Evolutionary conservation across 345 rosid species (phyloP).

Genomic region (Atalantia buxifolia): DNA sequence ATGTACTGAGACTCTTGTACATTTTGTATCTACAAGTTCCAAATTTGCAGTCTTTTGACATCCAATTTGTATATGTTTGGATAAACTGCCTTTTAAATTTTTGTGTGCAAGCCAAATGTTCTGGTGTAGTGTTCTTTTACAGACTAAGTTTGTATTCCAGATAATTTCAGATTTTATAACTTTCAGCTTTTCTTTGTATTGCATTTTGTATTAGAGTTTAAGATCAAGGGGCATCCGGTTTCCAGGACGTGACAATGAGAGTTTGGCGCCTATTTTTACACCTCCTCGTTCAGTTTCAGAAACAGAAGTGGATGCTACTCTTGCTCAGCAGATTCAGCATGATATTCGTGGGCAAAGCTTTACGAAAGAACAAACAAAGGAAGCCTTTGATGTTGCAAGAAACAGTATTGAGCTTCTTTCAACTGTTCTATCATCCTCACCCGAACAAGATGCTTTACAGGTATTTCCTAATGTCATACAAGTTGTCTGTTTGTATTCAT

Average conservation of each 20-base stretch:
- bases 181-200: slow-evolving; percentile 16
- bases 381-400: slow-evolving; percentile 90
- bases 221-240: slow-evolving; percentile 89
- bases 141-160: not conserved
- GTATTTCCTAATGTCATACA: slow-evolving; percentile 34
- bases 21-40: not conserved
- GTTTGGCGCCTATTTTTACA: slow-evolving; percentile 91
- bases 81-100: not conserved
- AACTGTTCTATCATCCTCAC: slow-evolving; percentile 77
- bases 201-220: slow-evolving; percentile 47
- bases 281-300: slow-evolving; percentile 77
- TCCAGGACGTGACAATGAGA: slow-evolving; percentile 96
- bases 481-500: not conserved
- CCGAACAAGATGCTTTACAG: slow-evolving; percentile 72
- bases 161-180: not conserved
- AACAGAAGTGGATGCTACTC: slow-evolving; percentile 46
- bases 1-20: not conserved
- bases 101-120: not conserved
- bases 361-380: slow-evolving; percentile 83
- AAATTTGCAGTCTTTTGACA: not conserved
- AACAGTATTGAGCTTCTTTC: slow-evolving; percentile 84
- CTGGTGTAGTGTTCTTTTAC: not conserved
- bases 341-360: slow-evolving; percentile 57
- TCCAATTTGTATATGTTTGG: not conserved
- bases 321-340: slow-evolving; percentile 49